phyloP scores from a whole-genome alignment of 192 early-diverging fungal species.

The Glomus cerebriforme region DNA sequence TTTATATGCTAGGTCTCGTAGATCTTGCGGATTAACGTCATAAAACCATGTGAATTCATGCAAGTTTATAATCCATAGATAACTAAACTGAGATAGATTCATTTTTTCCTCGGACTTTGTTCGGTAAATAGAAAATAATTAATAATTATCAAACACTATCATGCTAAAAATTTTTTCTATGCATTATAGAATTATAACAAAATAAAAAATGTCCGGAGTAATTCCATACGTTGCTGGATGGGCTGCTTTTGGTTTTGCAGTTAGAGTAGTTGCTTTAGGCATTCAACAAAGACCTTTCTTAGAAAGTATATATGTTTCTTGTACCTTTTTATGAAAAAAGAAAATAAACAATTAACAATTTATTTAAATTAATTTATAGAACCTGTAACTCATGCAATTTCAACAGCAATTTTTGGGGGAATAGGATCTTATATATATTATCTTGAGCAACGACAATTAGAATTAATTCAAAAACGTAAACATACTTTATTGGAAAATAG shows the following conservation, averaged over 20 bases:
- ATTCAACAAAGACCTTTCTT: constrained; percentile 46
- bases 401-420: constrained; percentile 8
- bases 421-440: constrained; percentile 10
- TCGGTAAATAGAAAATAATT: too few species aligned
- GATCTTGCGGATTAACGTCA: too few species aligned
- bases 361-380: constrained; percentile 11
- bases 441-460: not conserved
- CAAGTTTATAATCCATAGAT: too few species aligned
- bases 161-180: too few species aligned
- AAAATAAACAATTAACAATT: not conserved
- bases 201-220: too few species aligned
- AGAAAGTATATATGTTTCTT: constrained; percentile 33
- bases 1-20: too few species aligned
- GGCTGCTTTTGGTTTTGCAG: constrained; percentile 46
- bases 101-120: too few species aligned
- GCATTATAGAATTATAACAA: too few species aligned
- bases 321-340: not conserved
- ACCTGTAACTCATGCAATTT: not conserved
- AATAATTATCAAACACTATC: too few species aligned
- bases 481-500: constrained; percentile 3
- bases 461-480: constrained; percentile 26
- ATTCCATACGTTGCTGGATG: constrained; percentile 38
- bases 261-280: constrained; percentile 46
- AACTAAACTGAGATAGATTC: too few species aligned
- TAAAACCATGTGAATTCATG: too few species aligned